Percentiles rank a stretch among this genome's conserved stretches.
phyloP scores from a whole-genome alignment of 2,329 filamentous ascomycete genomes.

The Fusarium musae region DNA sequence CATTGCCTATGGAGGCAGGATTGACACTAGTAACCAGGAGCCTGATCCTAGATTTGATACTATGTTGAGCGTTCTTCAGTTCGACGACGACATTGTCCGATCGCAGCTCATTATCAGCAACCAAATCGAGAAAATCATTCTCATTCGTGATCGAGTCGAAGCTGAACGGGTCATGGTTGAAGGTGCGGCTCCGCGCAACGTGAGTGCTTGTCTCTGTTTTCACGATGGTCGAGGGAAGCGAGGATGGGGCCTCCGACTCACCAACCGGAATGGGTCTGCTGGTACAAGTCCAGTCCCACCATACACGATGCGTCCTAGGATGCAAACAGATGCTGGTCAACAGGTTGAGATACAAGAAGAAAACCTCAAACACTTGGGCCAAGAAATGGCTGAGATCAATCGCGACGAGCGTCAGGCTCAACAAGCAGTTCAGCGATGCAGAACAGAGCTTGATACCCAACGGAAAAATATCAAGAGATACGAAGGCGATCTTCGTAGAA shows the following conservation, averaged over 20 bases:
- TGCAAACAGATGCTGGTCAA: slow-evolving; percentile 79
- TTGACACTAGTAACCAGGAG: slow-evolving; percentile 65
- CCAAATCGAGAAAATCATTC: slow-evolving; percentile 83
- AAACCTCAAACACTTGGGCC: slow-evolving; percentile 62
- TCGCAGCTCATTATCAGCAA: slow-evolving; percentile 87
- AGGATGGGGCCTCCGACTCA: slow-evolving; percentile 70
- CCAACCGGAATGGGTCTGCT: slow-evolving; percentile 54
- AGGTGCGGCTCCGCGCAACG: slow-evolving; percentile 71
- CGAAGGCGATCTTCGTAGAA: slow-evolving; percentile 65
- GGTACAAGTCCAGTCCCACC: slow-evolving; percentile 58
- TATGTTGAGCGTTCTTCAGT: slow-evolving; percentile 81
- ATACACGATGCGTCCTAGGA: slow-evolving; percentile 69
- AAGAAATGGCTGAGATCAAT: slow-evolving; percentile 64
- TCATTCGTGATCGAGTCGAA: slow-evolving; percentile 75
- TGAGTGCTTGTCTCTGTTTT: slow-evolving; percentile 76
- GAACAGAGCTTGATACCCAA: slow-evolving; percentile 58
- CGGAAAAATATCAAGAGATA: slow-evolving; percentile 52
- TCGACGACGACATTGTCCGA: slow-evolving; percentile 81
- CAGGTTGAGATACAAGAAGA: slow-evolving; percentile 68
- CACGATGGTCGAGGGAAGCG: slow-evolving; percentile 66
- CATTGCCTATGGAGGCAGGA: slow-evolving; percentile 51
- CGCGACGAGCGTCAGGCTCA: slow-evolving; percentile 59
- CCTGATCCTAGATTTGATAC: slow-evolving; percentile 80
- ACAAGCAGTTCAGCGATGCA: slow-evolving; percentile 60
- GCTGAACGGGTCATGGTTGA: slow-evolving; percentile 77